Evolutionary conservation across 2,329 filamentous ascomycete genomes (phyloP).

Genomic region (Hypoxylon sp.): DNA sequence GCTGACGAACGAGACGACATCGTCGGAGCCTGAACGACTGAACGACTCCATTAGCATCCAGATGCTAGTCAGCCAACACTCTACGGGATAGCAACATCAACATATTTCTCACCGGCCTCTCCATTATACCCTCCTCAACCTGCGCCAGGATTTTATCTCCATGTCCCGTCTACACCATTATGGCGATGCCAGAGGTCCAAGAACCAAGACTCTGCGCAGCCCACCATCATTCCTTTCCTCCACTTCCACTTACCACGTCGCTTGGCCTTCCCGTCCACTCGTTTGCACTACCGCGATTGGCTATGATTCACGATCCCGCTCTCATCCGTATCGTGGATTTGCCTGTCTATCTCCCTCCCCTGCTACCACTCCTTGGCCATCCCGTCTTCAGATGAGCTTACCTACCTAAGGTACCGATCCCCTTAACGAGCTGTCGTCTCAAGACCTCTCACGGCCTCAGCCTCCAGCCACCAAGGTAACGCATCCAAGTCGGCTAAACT

Average conservation of each 20-base stretch:
- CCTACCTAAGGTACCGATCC: constrained; percentile 16
- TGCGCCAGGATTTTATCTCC: constrained; percentile 47
- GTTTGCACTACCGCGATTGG: constrained; percentile 38
- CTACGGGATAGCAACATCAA: constrained; percentile 19
- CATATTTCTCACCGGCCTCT: constrained; percentile 32
- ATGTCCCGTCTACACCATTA: constrained; percentile 39
- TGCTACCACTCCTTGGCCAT: constrained; percentile 27
- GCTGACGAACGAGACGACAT: constrained; percentile 53
- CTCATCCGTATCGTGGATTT: constrained; percentile 36
- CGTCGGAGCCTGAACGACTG: constrained; percentile 19
- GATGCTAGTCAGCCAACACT: background rate
- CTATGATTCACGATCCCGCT: constrained; percentile 33
- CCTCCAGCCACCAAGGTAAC: constrained; percentile 39
- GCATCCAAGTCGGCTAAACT: constrained; percentile 36
- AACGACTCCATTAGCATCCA: background rate
- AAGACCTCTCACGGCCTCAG: constrained; percentile 42
- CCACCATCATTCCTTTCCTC: constrained; percentile 37
- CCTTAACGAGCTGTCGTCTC: constrained; percentile 39
- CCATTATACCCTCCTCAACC: constrained; percentile 46
- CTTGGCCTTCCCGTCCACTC: constrained; percentile 37
- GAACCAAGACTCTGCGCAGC: constrained; percentile 31
- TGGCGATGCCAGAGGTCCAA: constrained; percentile 41
- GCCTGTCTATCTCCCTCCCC: constrained; percentile 18
- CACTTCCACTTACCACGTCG: constrained; percentile 40
- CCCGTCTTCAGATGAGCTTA: constrained; percentile 37